These are phyloP conservation scores for Prunus fruticosa DNA, from an alignment of 306 rosid genomes.

Conservation along the genomic window DNA sequence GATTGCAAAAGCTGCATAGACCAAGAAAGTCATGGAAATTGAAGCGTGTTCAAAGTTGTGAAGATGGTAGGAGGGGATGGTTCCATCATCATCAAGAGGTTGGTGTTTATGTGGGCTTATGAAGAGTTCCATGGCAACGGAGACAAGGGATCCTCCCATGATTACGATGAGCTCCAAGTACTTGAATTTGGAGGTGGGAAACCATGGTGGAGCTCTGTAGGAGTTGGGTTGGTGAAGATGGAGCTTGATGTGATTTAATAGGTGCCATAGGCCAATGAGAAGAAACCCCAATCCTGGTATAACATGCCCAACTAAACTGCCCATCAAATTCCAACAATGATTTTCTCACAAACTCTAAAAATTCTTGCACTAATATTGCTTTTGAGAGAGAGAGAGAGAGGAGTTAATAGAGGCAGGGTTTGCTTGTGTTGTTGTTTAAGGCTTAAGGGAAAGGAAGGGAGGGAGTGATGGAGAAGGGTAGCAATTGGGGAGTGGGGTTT, in stretches of 20 bases:
- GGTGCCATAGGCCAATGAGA: slow-evolving; percentile 81
- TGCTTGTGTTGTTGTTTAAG: not conserved
- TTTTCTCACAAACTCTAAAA: too few relatives aligned
- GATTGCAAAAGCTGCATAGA: slow-evolving; percentile 50
- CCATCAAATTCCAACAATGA: slow-evolving; percentile 35
- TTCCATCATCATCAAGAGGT: slow-evolving; percentile 63
- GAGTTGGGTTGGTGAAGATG: slow-evolving; percentile 38
- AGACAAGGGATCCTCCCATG: slow-evolving; percentile 40
- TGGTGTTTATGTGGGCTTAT: slow-evolving; percentile 63
- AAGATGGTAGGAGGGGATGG: slow-evolving; percentile 83
- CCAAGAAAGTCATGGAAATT: slow-evolving; percentile 57
- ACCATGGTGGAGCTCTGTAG: slow-evolving; percentile 59
- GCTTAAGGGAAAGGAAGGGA: not conserved
- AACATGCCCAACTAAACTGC: slow-evolving; percentile 72
- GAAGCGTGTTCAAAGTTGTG: slow-evolving; percentile 80
- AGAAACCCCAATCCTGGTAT: slow-evolving; percentile 79
- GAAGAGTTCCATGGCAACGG: slow-evolving; percentile 82
- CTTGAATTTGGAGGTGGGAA: slow-evolving; percentile 46
- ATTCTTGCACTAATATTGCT: not conserved
- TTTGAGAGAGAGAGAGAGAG: not conserved
- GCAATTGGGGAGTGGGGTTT: not conserved
- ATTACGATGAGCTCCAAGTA: slow-evolving; percentile 61
- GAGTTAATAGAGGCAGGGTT: not conserved
- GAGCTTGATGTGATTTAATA: slow-evolving; percentile 72
- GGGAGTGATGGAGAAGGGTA: not conserved